Evolutionary conservation across 148 eudicot genomes (phyloP).

Genomic region (Camellia lanceoleosa): DNA sequence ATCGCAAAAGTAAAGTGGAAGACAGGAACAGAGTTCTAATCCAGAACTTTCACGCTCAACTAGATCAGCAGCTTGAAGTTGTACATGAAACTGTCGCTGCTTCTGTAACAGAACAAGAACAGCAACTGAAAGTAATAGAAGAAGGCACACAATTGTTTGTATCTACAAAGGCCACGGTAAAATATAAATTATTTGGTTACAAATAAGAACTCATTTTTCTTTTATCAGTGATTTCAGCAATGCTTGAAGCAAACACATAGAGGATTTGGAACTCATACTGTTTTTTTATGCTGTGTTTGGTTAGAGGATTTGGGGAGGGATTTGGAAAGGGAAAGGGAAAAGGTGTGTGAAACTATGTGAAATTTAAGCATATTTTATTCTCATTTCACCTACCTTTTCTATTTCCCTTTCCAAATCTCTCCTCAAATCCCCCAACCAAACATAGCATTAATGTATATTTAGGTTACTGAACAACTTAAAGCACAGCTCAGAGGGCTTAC

Average conservation of each 20-base stretch:
- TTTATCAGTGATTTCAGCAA: neutral
- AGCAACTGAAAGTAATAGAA: slow-evolving; percentile 24
- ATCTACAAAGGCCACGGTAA: slow-evolving; percentile 25
- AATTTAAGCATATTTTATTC: too few relatives aligned
- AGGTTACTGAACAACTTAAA: slow-evolving; percentile 24
- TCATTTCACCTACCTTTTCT: too few relatives aligned
- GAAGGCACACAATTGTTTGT: slow-evolving; percentile 14
- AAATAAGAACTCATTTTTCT: too few relatives aligned
- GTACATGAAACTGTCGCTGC: slow-evolving; percentile 20
- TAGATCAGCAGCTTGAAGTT: slow-evolving; percentile 30
- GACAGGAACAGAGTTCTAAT: slow-evolving; percentile 21
- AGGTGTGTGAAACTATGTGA: too few relatives aligned
- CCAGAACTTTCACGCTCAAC: slow-evolving; percentile 24
- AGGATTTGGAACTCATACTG: neutral
- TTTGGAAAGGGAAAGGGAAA: too few relatives aligned
- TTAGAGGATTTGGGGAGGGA: too few relatives aligned
- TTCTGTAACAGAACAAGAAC: slow-evolving; percentile 25
- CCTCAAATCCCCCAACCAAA: too few relatives aligned
- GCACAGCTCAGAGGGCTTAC: neutral
- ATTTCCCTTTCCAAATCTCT: too few relatives aligned
- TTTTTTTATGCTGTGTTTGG: too few relatives aligned
- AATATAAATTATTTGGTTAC: neutral
- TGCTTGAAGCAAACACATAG: neutral
- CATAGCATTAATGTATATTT: neutral
- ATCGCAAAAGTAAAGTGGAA: slow-evolving; percentile 23